Conservation (phyloP, 2,329 filamentous ascomycete genomes). For the Botryotinia narcissicola region DNA sequence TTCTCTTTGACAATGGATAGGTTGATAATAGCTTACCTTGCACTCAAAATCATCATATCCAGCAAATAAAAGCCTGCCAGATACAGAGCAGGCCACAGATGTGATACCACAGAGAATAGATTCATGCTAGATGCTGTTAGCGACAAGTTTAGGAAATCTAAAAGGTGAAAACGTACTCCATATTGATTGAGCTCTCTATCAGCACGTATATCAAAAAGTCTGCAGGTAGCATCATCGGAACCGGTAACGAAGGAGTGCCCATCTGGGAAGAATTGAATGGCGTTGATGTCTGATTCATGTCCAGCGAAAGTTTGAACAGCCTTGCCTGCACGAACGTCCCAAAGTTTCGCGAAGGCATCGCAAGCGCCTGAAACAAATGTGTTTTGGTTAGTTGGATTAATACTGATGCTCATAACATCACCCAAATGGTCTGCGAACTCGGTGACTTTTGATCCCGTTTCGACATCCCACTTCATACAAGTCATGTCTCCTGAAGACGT, state of each 20-base stretch:
- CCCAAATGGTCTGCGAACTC: constrained; percentile 98
- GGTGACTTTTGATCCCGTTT: constrained; percentile 93
- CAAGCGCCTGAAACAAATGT: constrained; percentile 99
- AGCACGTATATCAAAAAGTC: constrained; percentile 95
- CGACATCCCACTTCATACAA: constrained; percentile 99
- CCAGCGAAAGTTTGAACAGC: constrained; percentile 98
- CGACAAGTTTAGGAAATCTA: constrained; percentile 22
- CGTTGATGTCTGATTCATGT: constrained; percentile 98
- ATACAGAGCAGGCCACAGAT: constrained; percentile 96
- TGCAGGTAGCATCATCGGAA: constrained; percentile 95
- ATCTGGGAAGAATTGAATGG: constrained; percentile 98
- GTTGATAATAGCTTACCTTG: constrained; percentile 66
- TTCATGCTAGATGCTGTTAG: constrained; percentile 65
- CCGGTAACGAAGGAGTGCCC: constrained; percentile 98
- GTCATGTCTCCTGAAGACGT: constrained; percentile 99
- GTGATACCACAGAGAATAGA: constrained; percentile 98
- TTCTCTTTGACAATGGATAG: background rate
- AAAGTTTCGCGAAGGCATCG: constrained; percentile 96
- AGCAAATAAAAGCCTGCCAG: constrained; percentile 89
- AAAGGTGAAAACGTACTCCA: constrained; percentile 50
- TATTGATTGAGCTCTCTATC: constrained; percentile 75
- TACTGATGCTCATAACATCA: constrained; percentile 99
- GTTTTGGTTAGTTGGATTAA: constrained; percentile 98
- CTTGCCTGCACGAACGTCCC: constrained; percentile 98
- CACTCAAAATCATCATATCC: constrained; percentile 99